Evolutionary conservation across 2,329 filamentous ascomycete species (phyloP), one percentile per base, ranked within the genome.

Genomic region (Colletotrichum chlorophyti): DNA sequence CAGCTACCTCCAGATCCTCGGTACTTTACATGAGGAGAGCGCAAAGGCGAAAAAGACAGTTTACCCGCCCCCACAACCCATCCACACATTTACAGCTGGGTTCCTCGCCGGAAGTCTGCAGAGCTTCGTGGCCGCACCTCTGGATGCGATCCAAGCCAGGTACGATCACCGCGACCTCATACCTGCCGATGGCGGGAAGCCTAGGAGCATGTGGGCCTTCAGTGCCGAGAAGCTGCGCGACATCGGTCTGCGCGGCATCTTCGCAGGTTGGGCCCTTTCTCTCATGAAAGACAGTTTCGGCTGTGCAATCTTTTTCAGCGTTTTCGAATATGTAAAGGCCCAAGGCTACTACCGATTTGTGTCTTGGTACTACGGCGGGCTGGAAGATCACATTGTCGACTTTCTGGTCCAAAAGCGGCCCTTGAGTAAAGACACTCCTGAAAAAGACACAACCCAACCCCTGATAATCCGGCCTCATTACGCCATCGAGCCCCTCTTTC

Each of bases 301-400:
- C 11, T 85, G 83, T 50, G 89, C 86, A 31, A 72, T 90, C 15
- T 91, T 91, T 79, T 93, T 93, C 72, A 84, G 83, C 65, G 84
- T 83, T 0, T 93, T 93, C 63, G 90, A 93, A 73, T 90, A 86
- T 43, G 76, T 92, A 67, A 93, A 93, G 70, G 87, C 86, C 10
- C 90, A 93, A 69, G 80, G 81, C 11, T 90, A 91, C 73, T 91
- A 91, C 71, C 77, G 76, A 40, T 93, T 90, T 67, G 83, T 93
- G 27, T 83, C 82, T 12, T 86, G 83, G 76, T 91, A 87, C 69
- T 93, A 93, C 64, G 84, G 86, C 24, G 81, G 80, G 1, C 70
- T 86, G 21, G 80, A 77, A 24, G 76, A 79, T 35, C 79, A 84
- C 29, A 78, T 77, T 11, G 74, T 86, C 48, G 76, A 83, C 53